phyloP scores from a whole-genome alignment of 1,139 yeast genomes.

The Hemisphaericaspora xylanilytica region DNA sequence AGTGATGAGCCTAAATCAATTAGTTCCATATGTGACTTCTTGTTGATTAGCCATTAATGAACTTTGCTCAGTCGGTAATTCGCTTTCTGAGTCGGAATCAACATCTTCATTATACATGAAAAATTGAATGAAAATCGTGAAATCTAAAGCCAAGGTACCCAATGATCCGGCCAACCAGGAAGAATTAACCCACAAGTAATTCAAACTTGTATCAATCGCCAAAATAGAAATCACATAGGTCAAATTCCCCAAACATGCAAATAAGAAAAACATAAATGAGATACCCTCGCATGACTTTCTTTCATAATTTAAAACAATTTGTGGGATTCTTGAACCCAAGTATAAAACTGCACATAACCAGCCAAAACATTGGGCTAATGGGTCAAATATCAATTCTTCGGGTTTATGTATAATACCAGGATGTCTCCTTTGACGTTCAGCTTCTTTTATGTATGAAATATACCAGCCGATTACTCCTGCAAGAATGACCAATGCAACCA shows the following conservation, averaged over 20 bases:
- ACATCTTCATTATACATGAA: constrained; percentile 61
- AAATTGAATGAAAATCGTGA: constrained; percentile 82
- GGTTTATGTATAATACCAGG: constrained; percentile 28
- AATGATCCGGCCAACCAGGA: constrained; percentile 92
- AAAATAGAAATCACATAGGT: constrained; percentile 85
- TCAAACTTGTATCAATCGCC: constrained; percentile 66
- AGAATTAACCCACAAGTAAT: constrained; percentile 74
- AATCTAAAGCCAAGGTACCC: constrained; percentile 84
- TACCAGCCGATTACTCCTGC: constrained; percentile 90
- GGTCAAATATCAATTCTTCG: constrained; percentile 55
- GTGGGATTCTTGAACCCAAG: constrained; percentile 87
- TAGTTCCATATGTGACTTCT: constrained; percentile 9
- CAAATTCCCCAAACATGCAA: constrained; percentile 90
- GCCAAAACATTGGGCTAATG: constrained; percentile 83
- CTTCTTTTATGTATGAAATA: constrained; percentile 50
- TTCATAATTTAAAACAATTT: constrained; percentile 74
- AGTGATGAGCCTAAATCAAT: too few relatives aligned
- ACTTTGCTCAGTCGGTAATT: constrained; percentile 9
- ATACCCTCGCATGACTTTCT: constrained; percentile 93
- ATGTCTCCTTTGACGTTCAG: constrained; percentile 25
- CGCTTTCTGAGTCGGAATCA: constrained; percentile 5
- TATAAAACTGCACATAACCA: constrained; percentile 87
- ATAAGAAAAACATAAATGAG: constrained; percentile 83
- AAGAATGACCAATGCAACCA: constrained; percentile 67
- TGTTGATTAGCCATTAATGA: constrained; percentile 8